Evolutionary conservation across 495 filamentous ascomycete species (phyloP).

Genomic region (Neurospora pannonica): DNA sequence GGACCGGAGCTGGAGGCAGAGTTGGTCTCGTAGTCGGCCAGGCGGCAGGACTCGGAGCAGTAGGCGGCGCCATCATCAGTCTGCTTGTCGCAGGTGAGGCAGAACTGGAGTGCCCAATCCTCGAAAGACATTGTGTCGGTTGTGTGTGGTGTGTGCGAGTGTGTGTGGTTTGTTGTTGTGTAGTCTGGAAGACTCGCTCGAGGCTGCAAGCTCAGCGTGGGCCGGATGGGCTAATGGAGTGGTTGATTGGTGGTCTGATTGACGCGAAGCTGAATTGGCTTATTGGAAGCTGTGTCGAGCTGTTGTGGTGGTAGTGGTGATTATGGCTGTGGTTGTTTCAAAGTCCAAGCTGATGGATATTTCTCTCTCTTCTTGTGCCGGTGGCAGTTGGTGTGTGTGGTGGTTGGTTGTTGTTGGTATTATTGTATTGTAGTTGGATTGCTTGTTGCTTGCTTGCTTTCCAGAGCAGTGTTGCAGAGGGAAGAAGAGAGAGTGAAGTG

Average conservation of each 20-base stretch:
- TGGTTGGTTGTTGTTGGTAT: not conserved
- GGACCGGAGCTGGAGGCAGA: slow-evolving; percentile 45
- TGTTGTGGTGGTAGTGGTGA: not conserved
- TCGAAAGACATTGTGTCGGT: slow-evolving; percentile 42
- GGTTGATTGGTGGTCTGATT: not conserved
- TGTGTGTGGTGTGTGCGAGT: slow-evolving; percentile 4
- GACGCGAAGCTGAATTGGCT: not conserved
- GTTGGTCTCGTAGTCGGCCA: slow-evolving; percentile 76
- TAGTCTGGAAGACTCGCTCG: not conserved
- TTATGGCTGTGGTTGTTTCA: not conserved
- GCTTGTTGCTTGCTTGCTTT: not conserved
- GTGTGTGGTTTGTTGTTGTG: slow-evolving; percentile 7
- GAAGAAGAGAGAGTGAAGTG: slow-evolving; percentile 16
- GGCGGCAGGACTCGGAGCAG: slow-evolving; percentile 86
- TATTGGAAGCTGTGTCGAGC: not conserved
- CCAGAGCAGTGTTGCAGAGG: slow-evolving; percentile 4
- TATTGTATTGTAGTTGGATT: slow-evolving; percentile 2
- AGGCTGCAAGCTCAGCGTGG: not conserved
- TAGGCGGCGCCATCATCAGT: slow-evolving; percentile 68
- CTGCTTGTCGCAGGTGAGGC: slow-evolving; percentile 87
- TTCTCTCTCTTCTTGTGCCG: not conserved
- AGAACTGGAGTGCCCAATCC: slow-evolving; percentile 87
- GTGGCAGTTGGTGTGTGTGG: not conserved
- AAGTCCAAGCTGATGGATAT: slow-evolving; percentile 1
- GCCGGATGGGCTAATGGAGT: not conserved